Evolutionary conservation across 2,329 filamentous ascomycete species (phyloP).

Genomic region (Purpureocillium takamizusanense): DNA sequence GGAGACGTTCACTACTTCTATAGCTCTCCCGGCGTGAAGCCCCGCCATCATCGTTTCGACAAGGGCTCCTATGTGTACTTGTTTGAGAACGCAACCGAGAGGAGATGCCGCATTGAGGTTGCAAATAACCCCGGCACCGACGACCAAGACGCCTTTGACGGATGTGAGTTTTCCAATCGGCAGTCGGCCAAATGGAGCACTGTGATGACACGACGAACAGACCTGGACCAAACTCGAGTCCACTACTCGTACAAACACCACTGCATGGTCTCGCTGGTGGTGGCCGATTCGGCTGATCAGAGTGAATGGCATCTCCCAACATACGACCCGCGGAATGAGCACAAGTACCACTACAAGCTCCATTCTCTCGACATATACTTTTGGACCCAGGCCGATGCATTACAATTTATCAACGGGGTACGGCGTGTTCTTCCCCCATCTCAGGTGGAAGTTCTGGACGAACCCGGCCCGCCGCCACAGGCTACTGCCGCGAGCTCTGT

Average conservation of each 20-base stretch:
- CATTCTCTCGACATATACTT: slow-evolving; percentile 73
- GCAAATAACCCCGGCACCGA: slow-evolving; percentile 67
- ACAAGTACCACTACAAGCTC: slow-evolving; percentile 70
- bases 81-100: slow-evolving; percentile 62
- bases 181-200: slow-evolving; percentile 4
- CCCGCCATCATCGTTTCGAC: slow-evolving; percentile 73
- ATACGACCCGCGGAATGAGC: slow-evolving; percentile 63
- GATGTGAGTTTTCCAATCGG: slow-evolving; percentile 46
- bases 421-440: slow-evolving; percentile 52
- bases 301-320: slow-evolving; percentile 69
- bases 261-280: slow-evolving; percentile 58
- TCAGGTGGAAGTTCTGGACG: slow-evolving; percentile 56
- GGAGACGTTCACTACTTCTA: slow-evolving; percentile 76
- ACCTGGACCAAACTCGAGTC: slow-evolving; percentile 55
- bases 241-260: slow-evolving; percentile 68
- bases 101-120: slow-evolving; percentile 63
- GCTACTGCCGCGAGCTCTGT: slow-evolving; percentile 53
- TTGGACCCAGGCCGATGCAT: slow-evolving; percentile 65
- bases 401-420: slow-evolving; percentile 60
- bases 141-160: slow-evolving; percentile 72
- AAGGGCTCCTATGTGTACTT: slow-evolving; percentile 74
- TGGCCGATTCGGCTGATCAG: slow-evolving; percentile 43
- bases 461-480: slow-evolving; percentile 43
- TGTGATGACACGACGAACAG: slow-evolving; percentile 26
- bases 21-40: slow-evolving; percentile 53